Conservation (phyloP, 192 early-diverging fungal genomes). For the Coemansia nantahalensis region DNA sequence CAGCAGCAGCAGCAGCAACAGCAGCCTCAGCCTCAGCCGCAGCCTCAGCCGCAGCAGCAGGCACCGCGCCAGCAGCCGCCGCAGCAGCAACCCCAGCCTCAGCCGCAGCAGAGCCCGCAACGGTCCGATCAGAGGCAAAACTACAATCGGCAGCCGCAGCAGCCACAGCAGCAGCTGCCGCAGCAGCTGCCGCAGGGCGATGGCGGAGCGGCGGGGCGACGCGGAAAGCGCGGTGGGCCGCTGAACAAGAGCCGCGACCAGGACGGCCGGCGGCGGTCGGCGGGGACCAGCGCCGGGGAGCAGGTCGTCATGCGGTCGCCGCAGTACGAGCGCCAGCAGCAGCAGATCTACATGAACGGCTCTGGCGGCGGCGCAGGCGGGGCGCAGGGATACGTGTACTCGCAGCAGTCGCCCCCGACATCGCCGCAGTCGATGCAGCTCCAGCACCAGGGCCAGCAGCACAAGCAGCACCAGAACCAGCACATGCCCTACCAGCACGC, state of each 20-base stretch:
- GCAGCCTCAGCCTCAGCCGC: slow-evolving; percentile 7
- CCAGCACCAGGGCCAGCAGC: slow-evolving; percentile 4
- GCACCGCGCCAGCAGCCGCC: slow-evolving; percentile 8
- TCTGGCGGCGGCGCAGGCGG: background rate
- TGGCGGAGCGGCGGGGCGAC: background rate
- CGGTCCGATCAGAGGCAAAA: slow-evolving; percentile 2
- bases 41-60: slow-evolving; percentile 10
- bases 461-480: slow-evolving; percentile 3
- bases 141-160: slow-evolving; percentile 4
- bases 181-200: background rate
- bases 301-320: slow-evolving; percentile 47
- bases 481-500: slow-evolving; percentile 7
- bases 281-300: slow-evolving; percentile 20
- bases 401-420: slow-evolving; percentile 4
- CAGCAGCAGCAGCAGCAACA: slow-evolving; percentile 22
- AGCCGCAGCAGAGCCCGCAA: slow-evolving; percentile 7
- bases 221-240: slow-evolving; percentile 15
- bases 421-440: slow-evolving; percentile 7
- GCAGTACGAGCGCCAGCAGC: slow-evolving; percentile 54
- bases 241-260: slow-evolving; percentile 30
- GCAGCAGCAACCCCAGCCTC: slow-evolving; percentile 9
- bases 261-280: slow-evolving; percentile 28
- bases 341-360: slow-evolving; percentile 50
- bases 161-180: slow-evolving; percentile 9
- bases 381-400: background rate